phyloP scores from a whole-genome alignment of 148 eudicot species.

The Hydrangea macrophylla region DNA sequence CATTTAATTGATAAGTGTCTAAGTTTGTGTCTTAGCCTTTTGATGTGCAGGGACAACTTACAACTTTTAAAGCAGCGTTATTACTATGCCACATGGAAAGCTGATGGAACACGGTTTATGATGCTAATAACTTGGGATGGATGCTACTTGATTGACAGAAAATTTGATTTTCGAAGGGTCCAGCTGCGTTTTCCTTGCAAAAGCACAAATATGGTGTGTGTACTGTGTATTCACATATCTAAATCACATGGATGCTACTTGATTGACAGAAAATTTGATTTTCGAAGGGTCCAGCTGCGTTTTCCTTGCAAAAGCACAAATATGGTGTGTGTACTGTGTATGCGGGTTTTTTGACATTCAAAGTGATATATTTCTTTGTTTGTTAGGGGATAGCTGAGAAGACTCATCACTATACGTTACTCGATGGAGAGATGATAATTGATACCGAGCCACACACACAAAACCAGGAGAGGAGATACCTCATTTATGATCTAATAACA shows the following conservation, averaged over 20 bases:
- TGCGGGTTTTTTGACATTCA: background rate
- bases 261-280: slow-evolving; percentile 16
- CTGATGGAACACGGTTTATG: slow-evolving; percentile 20
- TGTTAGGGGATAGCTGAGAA: slow-evolving; percentile 16
- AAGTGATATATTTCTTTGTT: background rate
- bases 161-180: slow-evolving; percentile 15
- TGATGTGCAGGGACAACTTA: slow-evolving; percentile 16
- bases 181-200: slow-evolving; percentile 18
- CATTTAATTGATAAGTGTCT: too few relatives aligned
- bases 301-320: slow-evolving; percentile 15
- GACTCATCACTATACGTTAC: slow-evolving; percentile 19
- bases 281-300: slow-evolving; percentile 16
- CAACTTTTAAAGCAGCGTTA: slow-evolving; percentile 19
- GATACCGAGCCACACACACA: slow-evolving; percentile 16
- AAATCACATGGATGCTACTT: slow-evolving; percentile 17
- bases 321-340: background rate
- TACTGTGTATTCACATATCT: too few relatives aligned
- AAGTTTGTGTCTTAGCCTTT: too few relatives aligned
- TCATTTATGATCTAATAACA: slow-evolving; percentile 20
- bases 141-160: slow-evolving; percentile 16
- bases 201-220: slow-evolving; percentile 9
- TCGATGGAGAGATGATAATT: slow-evolving; percentile 22
- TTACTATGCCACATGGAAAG: slow-evolving; percentile 24
- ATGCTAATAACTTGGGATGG: slow-evolving; percentile 22
- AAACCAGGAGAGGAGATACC: slow-evolving; percentile 20